A percentile compares a stretch with the other conserved stretches of the same genome.
Evolutionary conservation across 2,329 filamentous ascomycete genomes (phyloP).

Genomic region (Botryotinia globosa): DNA sequence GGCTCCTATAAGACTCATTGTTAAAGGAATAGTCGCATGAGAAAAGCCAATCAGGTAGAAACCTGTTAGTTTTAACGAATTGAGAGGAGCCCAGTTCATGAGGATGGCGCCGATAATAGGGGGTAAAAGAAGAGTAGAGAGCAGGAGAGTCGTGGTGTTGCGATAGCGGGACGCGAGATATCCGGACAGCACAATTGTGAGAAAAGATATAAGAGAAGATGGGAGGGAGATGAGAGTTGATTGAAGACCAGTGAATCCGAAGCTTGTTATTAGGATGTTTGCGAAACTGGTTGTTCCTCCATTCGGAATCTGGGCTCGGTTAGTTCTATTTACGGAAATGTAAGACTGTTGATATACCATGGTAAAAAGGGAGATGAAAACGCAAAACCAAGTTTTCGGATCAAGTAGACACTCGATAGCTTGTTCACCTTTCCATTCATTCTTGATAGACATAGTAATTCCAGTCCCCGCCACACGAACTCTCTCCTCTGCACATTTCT

Average conservation of each 20-base stretch:
- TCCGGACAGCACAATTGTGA: constrained; percentile 28
- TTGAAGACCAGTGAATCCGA: constrained; percentile 40
- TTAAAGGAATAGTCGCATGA: constrained; percentile 35
- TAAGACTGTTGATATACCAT: constrained; percentile 35
- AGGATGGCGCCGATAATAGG: constrained; percentile 36
- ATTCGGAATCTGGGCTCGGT: constrained; percentile 44
- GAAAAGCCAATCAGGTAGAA: constrained; percentile 31
- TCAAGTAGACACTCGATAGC: constrained; percentile 50
- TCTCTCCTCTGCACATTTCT: constrained; percentile 45
- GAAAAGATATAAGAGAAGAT: constrained; percentile 28
- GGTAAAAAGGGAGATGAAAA: constrained; percentile 50
- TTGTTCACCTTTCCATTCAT: constrained; percentile 48
- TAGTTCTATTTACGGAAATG: background rate
- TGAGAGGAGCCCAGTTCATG: constrained; percentile 30
- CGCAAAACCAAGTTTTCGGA: constrained; percentile 57
- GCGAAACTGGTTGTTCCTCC: constrained; percentile 59
- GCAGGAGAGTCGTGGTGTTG: constrained; percentile 30
- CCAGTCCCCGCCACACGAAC: constrained; percentile 52
- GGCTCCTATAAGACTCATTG: constrained; percentile 36
- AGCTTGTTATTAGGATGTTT: constrained; percentile 46
- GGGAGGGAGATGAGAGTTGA: constrained; percentile 35
- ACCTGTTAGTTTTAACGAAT: constrained; percentile 34
- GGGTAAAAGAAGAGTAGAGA: constrained; percentile 28
- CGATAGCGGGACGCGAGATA: constrained; percentile 40
- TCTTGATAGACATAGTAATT: constrained; percentile 47